phyloP scores from a whole-genome alignment of 202 grass and related monocot genomes.

The Schoenoplectus triqueter region DNA sequence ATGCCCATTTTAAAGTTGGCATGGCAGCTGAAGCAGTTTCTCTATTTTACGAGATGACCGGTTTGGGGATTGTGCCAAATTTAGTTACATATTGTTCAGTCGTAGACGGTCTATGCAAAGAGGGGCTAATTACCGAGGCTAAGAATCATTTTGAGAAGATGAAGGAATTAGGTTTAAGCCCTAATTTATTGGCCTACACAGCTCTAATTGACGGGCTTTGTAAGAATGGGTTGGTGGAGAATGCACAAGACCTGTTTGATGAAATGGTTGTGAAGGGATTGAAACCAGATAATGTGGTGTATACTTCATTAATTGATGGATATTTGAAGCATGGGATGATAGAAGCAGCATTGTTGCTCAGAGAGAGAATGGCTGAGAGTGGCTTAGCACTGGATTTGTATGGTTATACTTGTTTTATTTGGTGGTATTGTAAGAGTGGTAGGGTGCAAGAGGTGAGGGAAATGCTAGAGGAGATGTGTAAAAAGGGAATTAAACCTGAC shows the following conservation, averaged over 20 bases:
- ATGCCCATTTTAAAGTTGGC: conserved; percentile 79
- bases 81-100: conserved; percentile 79
- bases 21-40: conserved; percentile 72
- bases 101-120: conserved; percentile 89
- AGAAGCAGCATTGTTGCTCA: conserved; percentile 67
- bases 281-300: conserved; percentile 72
- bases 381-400: conserved; percentile 80
- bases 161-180: conserved; percentile 60
- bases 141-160: conserved; percentile 73
- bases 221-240: conserved; percentile 72
- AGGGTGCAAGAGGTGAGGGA: conserved; percentile 81
- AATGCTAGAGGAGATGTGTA: conserved; percentile 71
- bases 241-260: conserved; percentile 61
- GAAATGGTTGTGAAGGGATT: conserved; percentile 71
- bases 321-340: conserved; percentile 76
- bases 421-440: conserved; percentile 76
- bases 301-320: conserved; percentile 87
- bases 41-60: conserved; percentile 66
- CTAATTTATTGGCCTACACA: conserved; percentile 73
- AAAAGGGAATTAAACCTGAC: conserved; percentile 66
- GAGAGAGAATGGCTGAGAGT: conserved; percentile 71
- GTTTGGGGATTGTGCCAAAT: conserved; percentile 63
- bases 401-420: conserved; percentile 84
- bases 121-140: conserved; percentile 65
- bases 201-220: conserved; percentile 82